Conservation (phyloP, 2,329 filamentous ascomycete species). For the Biscogniauxia marginata region DNA sequence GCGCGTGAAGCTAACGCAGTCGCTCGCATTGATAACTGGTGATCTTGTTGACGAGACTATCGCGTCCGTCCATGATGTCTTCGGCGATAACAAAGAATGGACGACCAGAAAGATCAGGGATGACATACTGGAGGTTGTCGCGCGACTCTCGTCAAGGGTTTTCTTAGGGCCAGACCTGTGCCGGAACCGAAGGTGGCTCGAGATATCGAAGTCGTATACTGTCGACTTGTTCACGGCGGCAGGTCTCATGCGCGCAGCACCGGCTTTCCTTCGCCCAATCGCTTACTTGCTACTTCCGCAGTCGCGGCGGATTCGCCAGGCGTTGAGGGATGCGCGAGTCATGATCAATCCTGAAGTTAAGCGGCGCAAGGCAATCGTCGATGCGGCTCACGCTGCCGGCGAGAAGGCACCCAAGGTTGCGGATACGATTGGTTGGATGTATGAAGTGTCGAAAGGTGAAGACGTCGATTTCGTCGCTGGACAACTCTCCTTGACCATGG, state of each 20-base stretch:
- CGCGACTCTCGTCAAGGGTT: constrained; percentile 48
- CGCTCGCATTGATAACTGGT: constrained; percentile 32
- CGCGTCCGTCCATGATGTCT: constrained; percentile 32
- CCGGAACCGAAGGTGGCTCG: constrained; percentile 47
- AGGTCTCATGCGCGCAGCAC: constrained; percentile 40
- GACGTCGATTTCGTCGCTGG: constrained; percentile 32
- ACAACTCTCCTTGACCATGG: constrained; percentile 38
- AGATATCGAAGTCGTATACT: constrained; percentile 43
- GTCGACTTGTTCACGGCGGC: constrained; percentile 37
- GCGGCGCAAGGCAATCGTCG: constrained; percentile 28
- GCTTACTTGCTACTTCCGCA: constrained; percentile 45
- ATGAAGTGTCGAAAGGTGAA: constrained; percentile 35
- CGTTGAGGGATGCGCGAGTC: constrained; percentile 36
- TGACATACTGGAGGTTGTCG: constrained; percentile 42
- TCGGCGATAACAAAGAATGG: constrained; percentile 39
- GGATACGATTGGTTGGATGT: constrained; percentile 45
- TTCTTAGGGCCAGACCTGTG: constrained; percentile 46
- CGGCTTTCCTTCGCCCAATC: constrained; percentile 39
- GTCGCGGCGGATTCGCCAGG: constrained; percentile 36
- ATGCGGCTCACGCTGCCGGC: constrained; percentile 25
- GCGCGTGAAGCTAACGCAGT: constrained; percentile 34
- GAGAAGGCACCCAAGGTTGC: constrained; percentile 33
- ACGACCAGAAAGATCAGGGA: constrained; percentile 34
- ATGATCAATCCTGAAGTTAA: constrained; percentile 36
- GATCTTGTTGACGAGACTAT: constrained; percentile 37